Percentiles rank a stretch among this genome's conserved stretches.
These are phyloP conservation scores for Entelexis paramagnoliae DNA, from an alignment of 1,139 yeast species.

Conservation along the genomic window DNA sequence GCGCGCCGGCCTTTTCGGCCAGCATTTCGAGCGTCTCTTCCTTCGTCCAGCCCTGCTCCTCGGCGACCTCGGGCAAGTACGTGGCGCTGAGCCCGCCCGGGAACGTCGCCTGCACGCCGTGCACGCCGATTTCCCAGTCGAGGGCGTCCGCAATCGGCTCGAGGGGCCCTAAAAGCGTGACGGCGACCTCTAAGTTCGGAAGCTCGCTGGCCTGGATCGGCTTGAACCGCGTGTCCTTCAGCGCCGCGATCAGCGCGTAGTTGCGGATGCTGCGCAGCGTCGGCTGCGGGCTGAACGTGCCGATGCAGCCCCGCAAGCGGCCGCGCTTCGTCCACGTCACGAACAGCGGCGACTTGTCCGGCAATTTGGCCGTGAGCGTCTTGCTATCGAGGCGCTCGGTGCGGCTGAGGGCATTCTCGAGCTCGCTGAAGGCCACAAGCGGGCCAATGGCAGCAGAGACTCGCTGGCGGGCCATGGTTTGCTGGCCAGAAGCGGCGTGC, in stretches of 20 bases:
- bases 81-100: conserved; percentile 50
- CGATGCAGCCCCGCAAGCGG: conserved; percentile 78
- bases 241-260: conserved; percentile 53
- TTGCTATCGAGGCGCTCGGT: neutral
- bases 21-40: conserved; percentile 59
- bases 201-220: conserved; percentile 56
- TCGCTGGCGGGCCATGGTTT: neutral
- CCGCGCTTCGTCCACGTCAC: conserved; percentile 60
- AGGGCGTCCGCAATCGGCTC: conserved; percentile 40
- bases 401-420: conserved; percentile 11
- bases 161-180: conserved; percentile 59
- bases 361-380: conserved; percentile 24
- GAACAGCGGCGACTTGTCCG: conserved; percentile 47
- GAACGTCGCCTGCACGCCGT: conserved; percentile 63
- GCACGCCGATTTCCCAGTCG: conserved; percentile 74
- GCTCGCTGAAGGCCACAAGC: conserved; percentile 15
- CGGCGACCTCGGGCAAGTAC: conserved; percentile 80
- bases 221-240: conserved; percentile 65
- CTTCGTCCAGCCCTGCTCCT: conserved; percentile 79
- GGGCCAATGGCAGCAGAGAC: conserved; percentile 6
- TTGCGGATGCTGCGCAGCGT: conserved; percentile 49
- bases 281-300: conserved; percentile 52
- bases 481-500: neutral
- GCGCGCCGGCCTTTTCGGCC: conserved; percentile 58
- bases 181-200: conserved; percentile 41